Evolutionary conservation across 2,329 filamentous ascomycete species (phyloP), one percentile per base, ranked within the genome.

Genomic region (Furcasterigmium sp.): DNA sequence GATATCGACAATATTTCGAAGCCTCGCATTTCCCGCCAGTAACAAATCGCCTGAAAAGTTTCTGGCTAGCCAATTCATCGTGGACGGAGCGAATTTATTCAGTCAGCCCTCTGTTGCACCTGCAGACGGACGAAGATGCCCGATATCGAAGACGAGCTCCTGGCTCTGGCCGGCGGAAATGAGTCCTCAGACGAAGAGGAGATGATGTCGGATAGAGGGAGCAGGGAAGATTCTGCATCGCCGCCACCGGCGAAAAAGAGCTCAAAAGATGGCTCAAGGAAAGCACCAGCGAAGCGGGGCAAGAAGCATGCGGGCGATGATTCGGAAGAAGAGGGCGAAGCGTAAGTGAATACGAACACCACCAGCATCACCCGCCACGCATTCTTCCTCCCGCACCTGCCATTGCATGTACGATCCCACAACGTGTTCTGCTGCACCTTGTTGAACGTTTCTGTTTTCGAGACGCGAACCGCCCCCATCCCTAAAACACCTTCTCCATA

Each of bases 81-180:
- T n/a, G n/a, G n/a, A n/a, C n/a, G n/a, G n/a, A n/a, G n/a, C n/a
- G n/a, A n/a, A n/a, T n/a, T n/a, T n/a, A n/a, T n/a, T n/a, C n/a
- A n/a, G n/a, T n/a, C n/a, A n/a, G n/a, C n/a, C n/a, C n/a, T n/a
- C n/a, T n/a, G n/a, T n/a, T n/a, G n/a, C n/a, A n/a, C n/a, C n/a
- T n/a, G n/a, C n/a, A 26, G 23, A 7, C 7, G 18, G 32, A 7
- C 18, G 5, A 19, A 35, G 11, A 95, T 95, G 90, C 85, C 87
- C 44, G 87, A 91, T 60, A 78, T 96, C 53, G 91, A 97, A 61
- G 90, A 91, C 56, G 91, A 96, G 70, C 83, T 97, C 52, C 84
- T 97, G 51, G 91, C 88, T 58, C 82, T 97, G 52, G 93, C 91
- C 43, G 93, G 89, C 56, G 89, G 87, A 53, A 85, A 80, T 48